Conservation (phyloP, 2,329 filamentous ascomycete species). For the Aspergillus pseudoglaucus region DNA sequence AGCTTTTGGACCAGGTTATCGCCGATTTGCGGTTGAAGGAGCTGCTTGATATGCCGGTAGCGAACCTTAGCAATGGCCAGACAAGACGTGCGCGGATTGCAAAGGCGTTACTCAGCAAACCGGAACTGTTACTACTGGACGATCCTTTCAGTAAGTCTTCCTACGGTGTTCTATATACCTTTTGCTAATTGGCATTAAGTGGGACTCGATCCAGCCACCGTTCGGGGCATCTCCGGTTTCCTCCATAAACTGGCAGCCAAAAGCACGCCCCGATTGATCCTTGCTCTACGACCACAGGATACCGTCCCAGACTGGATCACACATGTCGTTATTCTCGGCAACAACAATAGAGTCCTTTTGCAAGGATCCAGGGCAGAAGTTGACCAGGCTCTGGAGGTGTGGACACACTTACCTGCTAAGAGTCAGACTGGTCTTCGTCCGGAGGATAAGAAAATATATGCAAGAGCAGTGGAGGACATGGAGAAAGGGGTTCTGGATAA, state of each 20-base stretch:
- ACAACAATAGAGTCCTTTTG: conserved; percentile 57
- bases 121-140: conserved; percentile 78
- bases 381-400: conserved; percentile 32
- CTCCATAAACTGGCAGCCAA: conserved; percentile 61
- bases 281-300: conserved; percentile 80
- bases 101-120: conserved; percentile 69
- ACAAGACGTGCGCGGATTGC: conserved; percentile 81
- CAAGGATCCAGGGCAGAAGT: conserved; percentile 63
- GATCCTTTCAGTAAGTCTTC: conserved; percentile 68
- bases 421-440: neutral
- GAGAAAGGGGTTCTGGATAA: conserved; percentile 17
- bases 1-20: conserved; percentile 57
- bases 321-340: conserved; percentile 67
- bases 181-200: conserved; percentile 40
- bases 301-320: conserved; percentile 85
- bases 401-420: conserved; percentile 16
- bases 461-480: conserved; percentile 9
- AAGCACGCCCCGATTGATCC: conserved; percentile 63
- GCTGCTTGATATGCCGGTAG: conserved; percentile 73
- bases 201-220: conserved; percentile 83
- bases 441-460: conserved; percentile 1
- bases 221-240: conserved; percentile 63
- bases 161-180: conserved; percentile 1
- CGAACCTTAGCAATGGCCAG: conserved; percentile 90
- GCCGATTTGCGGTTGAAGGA: conserved; percentile 61